A percentile compares a stretch with the other conserved stretches of the same genome.
These are phyloP conservation scores for Euphorbia schlechtendalii DNA, from an alignment of 441 rosid genomes.

Conservation along the genomic window DNA sequence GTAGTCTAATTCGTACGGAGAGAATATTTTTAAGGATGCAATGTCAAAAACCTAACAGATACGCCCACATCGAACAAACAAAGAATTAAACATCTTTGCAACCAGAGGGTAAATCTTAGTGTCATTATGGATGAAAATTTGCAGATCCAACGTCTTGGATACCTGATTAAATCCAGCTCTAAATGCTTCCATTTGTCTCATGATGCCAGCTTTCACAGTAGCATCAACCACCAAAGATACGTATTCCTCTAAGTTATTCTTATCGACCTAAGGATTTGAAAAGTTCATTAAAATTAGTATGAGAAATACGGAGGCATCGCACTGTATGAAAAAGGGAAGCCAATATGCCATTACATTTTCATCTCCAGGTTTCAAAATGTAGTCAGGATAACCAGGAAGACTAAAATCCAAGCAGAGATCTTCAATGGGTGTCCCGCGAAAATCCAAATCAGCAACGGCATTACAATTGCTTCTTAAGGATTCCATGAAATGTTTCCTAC, in stretches of 20 bases:
- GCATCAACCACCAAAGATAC: conserved; percentile 85
- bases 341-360: conserved; percentile 45
- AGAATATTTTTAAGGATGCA: conserved; percentile 88
- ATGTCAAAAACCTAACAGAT: conserved; percentile 86
- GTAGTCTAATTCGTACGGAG: conserved; percentile 83
- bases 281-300: not conserved
- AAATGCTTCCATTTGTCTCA: conserved; percentile 89
- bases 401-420: conserved; percentile 93
- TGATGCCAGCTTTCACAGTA: conserved; percentile 77
- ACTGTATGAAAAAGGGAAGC: conserved; percentile 8
- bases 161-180: conserved; percentile 98
- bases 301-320: not conserved
- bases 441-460: conserved; percentile 39
- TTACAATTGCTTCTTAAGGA: conserved; percentile 31
- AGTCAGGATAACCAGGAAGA: conserved; percentile 95
- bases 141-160: not conserved
- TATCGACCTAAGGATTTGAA: conserved; percentile 52
- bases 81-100: not conserved
- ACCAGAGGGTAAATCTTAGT: not conserved
- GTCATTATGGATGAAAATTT: not conserved
- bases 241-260: conserved; percentile 80
- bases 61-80: conserved; percentile 8
- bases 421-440: conserved; percentile 64
- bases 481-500: conserved; percentile 71
- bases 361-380: conserved; percentile 69